Percentiles rank a stretch among this genome's conserved stretches.
These are phyloP conservation scores for Candida albicans DNA, from an alignment of 1,139 yeast genomes.

Conservation along the genomic window DNA sequence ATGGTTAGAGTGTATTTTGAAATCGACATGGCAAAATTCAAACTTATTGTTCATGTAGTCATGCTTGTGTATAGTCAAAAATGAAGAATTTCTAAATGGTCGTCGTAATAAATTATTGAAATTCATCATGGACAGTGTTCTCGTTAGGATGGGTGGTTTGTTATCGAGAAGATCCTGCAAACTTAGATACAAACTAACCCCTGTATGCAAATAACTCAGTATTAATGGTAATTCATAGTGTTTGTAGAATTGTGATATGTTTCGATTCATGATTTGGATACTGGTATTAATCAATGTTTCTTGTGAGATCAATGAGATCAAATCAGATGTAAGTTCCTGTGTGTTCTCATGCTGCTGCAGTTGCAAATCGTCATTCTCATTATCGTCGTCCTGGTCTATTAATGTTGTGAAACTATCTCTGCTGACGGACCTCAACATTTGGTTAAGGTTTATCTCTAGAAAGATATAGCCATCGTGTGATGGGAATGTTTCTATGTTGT, in stretches of 20 bases:
- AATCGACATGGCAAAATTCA: slow-evolving; percentile 34
- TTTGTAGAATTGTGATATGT: slow-evolving; percentile 19
- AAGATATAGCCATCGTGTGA: neutral
- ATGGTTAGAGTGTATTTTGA: slow-evolving; percentile 32
- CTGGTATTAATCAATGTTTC: slow-evolving; percentile 29
- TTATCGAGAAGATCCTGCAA: slow-evolving; percentile 5
- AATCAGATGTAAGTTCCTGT: slow-evolving; percentile 15
- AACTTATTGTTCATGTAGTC: slow-evolving; percentile 11
- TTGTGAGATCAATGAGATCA: slow-evolving; percentile 25
- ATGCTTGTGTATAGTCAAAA: slow-evolving; percentile 27
- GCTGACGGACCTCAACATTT: neutral
- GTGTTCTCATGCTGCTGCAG: slow-evolving; percentile 1
- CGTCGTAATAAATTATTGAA: slow-evolving; percentile 26
- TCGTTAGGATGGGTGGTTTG: slow-evolving; percentile 24
- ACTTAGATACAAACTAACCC: slow-evolving; percentile 15
- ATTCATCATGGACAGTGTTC: slow-evolving; percentile 26
- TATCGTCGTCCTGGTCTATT: neutral
- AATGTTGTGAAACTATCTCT: slow-evolving; percentile 4
- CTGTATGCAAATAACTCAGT: slow-evolving; percentile 30
- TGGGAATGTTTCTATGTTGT: neutral
- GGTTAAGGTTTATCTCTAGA: neutral
- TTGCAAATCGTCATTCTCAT: neutral
- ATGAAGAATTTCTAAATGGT: slow-evolving; percentile 24
- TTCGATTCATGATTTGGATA: slow-evolving; percentile 24
- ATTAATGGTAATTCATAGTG: slow-evolving; percentile 30